A percentile compares a stretch with the other conserved stretches of the same genome.
These are phyloP conservation scores for Schwanniomyces vanrijiae DNA, from an alignment of 805 yeast species.

Conservation along the genomic window DNA sequence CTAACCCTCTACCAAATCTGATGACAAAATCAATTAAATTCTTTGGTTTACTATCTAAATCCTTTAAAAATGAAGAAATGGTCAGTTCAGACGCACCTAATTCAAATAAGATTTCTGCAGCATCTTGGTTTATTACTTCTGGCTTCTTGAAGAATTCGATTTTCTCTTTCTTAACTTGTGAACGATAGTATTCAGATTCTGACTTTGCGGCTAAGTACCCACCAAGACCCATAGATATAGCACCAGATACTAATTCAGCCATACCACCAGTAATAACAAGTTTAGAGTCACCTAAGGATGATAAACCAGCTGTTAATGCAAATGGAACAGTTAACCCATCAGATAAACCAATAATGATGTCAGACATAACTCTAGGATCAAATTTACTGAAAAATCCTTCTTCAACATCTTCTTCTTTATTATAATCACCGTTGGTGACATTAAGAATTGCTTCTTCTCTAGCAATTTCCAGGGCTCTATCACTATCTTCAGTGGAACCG, in stretches of 20 bases:
- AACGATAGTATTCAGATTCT: slow-evolving; percentile 72
- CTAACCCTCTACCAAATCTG: slow-evolving; percentile 87
- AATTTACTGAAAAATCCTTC: slow-evolving; percentile 49
- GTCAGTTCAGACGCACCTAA: slow-evolving; percentile 75
- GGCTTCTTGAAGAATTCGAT: slow-evolving; percentile 64
- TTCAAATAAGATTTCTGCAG: slow-evolving; percentile 77
- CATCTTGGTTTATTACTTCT: slow-evolving; percentile 67
- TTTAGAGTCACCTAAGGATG: slow-evolving; percentile 84
- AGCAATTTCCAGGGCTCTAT: slow-evolving; percentile 35
- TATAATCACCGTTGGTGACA: slow-evolving; percentile 19
- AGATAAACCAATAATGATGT: slow-evolving; percentile 86
- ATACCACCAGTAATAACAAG: slow-evolving; percentile 96
- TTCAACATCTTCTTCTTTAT: slow-evolving; percentile 17
- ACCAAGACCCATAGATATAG: slow-evolving; percentile 97
- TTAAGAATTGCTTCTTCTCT: slow-evolving; percentile 36
- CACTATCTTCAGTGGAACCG: slow-evolving; percentile 32
- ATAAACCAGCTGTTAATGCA: slow-evolving; percentile 94
- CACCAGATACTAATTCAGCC: slow-evolving; percentile 96
- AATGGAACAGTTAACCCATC: slow-evolving; percentile 99
- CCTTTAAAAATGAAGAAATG: slow-evolving; percentile 68
- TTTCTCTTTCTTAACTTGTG: slow-evolving; percentile 73
- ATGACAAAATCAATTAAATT: slow-evolving; percentile 83
- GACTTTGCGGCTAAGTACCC: slow-evolving; percentile 94
- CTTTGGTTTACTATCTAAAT: slow-evolving; percentile 75
- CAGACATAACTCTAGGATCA: slow-evolving; percentile 93